Conservation (phyloP, 164 flowering plant species). For the Cinnamomum chago region DNA sequence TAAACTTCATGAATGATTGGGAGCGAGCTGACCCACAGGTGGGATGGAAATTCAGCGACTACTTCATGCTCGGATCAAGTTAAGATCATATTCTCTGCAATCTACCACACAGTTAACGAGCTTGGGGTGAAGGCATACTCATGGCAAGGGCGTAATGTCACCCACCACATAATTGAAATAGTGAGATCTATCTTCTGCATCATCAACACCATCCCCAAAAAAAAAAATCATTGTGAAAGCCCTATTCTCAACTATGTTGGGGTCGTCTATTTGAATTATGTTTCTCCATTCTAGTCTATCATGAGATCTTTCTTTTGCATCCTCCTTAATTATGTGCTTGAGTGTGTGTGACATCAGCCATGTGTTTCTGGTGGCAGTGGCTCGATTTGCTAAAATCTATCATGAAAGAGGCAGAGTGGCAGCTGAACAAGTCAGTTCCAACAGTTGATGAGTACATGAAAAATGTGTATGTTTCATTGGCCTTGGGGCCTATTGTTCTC, state of each 20-base stretch:
- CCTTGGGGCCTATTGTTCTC: conserved; percentile 33
- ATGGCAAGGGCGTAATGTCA: conserved; percentile 53
- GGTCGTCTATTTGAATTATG: no score
- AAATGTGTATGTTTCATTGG: conserved; percentile 26
- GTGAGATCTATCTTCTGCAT: conserved; percentile 33
- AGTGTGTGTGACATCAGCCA: background rate
- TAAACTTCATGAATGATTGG: no score
- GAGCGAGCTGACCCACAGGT: no score
- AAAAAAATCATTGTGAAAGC: no score
- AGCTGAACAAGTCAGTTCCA: conserved; percentile 17
- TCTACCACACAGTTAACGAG: no score
- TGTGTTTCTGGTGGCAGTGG: conserved; percentile 22
- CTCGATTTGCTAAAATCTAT: conserved; percentile 22
- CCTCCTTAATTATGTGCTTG: background rate
- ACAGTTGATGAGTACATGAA: conserved; percentile 24
- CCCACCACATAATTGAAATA: conserved; percentile 44
- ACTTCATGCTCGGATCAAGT: no score
- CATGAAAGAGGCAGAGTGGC: conserved; percentile 35
- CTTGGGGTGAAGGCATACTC: conserved; percentile 28
- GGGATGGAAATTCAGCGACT: no score
- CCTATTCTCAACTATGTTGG: background rate
- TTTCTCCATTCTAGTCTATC: no score
- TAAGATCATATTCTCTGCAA: no score
- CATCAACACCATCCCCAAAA: background rate
- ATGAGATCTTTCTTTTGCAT: background rate